These are phyloP conservation scores for Viridothelium virens DNA, from an alignment of 495 filamentous ascomycete genomes.

Conservation along the genomic window DNA sequence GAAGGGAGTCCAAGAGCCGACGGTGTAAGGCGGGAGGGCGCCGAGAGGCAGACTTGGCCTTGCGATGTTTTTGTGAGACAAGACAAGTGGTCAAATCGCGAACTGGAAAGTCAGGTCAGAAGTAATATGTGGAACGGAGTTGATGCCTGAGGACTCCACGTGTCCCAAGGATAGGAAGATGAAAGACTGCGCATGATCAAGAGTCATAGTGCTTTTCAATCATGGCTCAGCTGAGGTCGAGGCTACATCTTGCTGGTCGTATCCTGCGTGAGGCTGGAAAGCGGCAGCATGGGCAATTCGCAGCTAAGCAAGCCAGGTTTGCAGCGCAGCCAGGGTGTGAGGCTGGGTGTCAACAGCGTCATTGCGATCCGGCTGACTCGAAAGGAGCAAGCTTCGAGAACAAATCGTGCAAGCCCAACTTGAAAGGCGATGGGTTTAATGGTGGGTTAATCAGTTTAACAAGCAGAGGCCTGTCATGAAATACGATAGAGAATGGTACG, in stretches of 20 bases:
- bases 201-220: not conserved
- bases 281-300: not conserved
- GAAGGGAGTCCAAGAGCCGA: not conserved
- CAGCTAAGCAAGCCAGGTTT: not conserved
- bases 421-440: not conserved
- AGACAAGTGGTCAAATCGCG: not conserved
- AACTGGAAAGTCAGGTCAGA: not conserved
- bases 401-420: not conserved
- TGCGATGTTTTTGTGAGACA: not conserved
- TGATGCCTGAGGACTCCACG: not conserved
- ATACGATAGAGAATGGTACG: not conserved
- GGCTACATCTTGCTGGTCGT: slow-evolving; percentile 5
- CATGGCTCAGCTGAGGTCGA: not conserved
- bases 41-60: not conserved
- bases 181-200: not conserved
- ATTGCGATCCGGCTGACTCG: not conserved
- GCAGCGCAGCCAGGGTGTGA: not conserved
- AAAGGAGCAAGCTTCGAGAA: too few relatives aligned
- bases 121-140: not conserved
- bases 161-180: too few relatives aligned
- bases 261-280: not conserved
- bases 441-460: not conserved
- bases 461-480: not conserved
- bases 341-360: not conserved
- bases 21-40: not conserved